Base-by-base conservation (phyloP, 2,329 filamentous ascomycete species). In the Pseudophaeomoniella oleicola region DNA sequence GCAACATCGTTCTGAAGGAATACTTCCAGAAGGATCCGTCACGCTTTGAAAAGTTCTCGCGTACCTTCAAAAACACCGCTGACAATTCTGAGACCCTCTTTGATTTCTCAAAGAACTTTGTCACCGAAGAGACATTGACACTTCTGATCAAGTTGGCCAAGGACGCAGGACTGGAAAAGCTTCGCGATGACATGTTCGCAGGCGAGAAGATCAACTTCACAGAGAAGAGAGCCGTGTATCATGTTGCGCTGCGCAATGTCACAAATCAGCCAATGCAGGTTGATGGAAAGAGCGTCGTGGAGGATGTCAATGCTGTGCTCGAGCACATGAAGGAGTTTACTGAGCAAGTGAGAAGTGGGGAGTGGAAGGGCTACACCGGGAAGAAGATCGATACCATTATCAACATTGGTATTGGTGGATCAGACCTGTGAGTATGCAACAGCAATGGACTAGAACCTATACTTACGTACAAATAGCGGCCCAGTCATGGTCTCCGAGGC, bases 151-250 rank as follows among this genome's bases (percentile, higher is more conserved):
- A 93, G 67, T 77, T 98, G 17, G 90, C 90, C 44, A 79, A 87
- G 63, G 82, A 96, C 66, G 86, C 88, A 46, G 79, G 80, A 48
- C 63, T 98, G 29, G 87, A 94, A 69, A 74, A 92, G 69, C 83
- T 94, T 58, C 81, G 90, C 46, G 88, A 98, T 75, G 78, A 79
- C 55, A 94, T 98, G 87, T 98, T 98, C 64, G 78, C 77, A 40
- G 90, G 90, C 50, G 84, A 96, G 56, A 88, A 92, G 73, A 96
- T 98, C 71, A 98, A 98, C 75, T 94, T 94, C 67, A 98, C 90
- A 42, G 90, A 98, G 71, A 71, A 88, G 57, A 80, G 90, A 46
- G 90, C 90, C 46, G 90, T 98, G 46, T 93, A 93, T 69, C 90
- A 98, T 66, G 75, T 84, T 49, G 90, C 90, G 34, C 73, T 98